Conservation (phyloP, 441 rosid species). For the Syzygium syzygioides region DNA sequence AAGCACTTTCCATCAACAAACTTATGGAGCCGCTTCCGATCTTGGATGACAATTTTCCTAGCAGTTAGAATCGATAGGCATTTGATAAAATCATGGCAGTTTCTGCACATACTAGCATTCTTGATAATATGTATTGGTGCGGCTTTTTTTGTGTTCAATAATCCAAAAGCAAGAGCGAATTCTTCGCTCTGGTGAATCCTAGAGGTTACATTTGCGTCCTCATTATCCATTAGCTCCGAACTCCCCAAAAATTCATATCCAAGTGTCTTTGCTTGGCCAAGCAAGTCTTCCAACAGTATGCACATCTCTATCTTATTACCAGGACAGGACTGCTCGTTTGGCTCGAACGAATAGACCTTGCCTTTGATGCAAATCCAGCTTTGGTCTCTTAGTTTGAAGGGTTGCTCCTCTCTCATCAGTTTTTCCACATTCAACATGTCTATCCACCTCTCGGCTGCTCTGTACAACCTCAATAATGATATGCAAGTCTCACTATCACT, state of each 20-base stretch:
- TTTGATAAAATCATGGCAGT: slow-evolving; percentile 47
- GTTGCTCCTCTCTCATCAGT: slow-evolving; percentile 27
- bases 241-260: slow-evolving; percentile 20
- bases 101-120: slow-evolving; percentile 34
- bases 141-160: slow-evolving; percentile 22
- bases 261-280: slow-evolving; percentile 23
- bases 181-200: slow-evolving; percentile 34
- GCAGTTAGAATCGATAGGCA: slow-evolving; percentile 20
- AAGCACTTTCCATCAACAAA: slow-evolving; percentile 44
- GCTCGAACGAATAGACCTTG: slow-evolving; percentile 29
- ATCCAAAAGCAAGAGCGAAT: slow-evolving; percentile 45
- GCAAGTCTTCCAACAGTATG: slow-evolving; percentile 29
- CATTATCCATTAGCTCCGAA: slow-evolving; percentile 14
- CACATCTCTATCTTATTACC: slow-evolving; percentile 6
- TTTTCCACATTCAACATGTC: slow-evolving; percentile 28
- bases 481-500: slow-evolving; percentile 21
- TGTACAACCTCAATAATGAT: slow-evolving; percentile 25
- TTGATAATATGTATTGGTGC: slow-evolving; percentile 32
- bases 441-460: slow-evolving; percentile 31
- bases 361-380: slow-evolving; percentile 48
- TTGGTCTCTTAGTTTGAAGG: slow-evolving; percentile 25
- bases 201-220: slow-evolving; percentile 9
- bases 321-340: slow-evolving; percentile 15
- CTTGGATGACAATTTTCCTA: slow-evolving; percentile 39
- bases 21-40: slow-evolving; percentile 41